These are phyloP conservation scores for Nothophytophthora sp. DNA, from an alignment of 352 stramenopile species.

Conservation along the genomic window DNA sequence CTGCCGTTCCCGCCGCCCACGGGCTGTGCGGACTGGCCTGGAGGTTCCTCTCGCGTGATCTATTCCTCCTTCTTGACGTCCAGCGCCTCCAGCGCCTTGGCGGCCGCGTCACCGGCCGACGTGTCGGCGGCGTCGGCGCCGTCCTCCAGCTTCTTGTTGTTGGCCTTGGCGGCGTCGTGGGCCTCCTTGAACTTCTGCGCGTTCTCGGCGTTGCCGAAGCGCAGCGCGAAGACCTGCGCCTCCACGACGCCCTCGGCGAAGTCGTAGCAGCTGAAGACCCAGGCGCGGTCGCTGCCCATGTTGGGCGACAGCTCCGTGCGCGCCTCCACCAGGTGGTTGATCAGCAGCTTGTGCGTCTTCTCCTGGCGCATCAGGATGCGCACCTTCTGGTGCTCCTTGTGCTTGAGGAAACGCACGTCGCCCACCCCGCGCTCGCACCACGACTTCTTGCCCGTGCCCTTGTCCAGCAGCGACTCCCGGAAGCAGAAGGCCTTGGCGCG, in stretches of 20 bases:
- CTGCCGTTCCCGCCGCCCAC: no score
- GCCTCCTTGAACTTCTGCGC: slow-evolving; percentile 97
- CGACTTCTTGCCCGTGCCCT: slow-evolving; percentile 97
- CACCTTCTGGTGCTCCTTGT: slow-evolving; percentile 95
- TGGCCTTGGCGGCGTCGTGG: slow-evolving; percentile 92
- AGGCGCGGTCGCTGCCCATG: slow-evolving; percentile 95
- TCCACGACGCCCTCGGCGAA: slow-evolving; percentile 95
- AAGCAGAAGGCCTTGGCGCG: slow-evolving; percentile 97
- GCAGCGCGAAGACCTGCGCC: slow-evolving; percentile 88
- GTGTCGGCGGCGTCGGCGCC: slow-evolving; percentile 92
- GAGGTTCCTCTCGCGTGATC: slow-evolving; percentile 4
- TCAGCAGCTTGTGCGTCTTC: slow-evolving; percentile 99
- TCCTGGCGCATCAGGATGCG: slow-evolving; percentile 98
- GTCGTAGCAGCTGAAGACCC: slow-evolving; percentile 99
- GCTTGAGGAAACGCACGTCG: slow-evolving; percentile 97
- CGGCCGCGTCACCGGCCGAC: slow-evolving; percentile 91
- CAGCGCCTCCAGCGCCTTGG: slow-evolving; percentile 90
- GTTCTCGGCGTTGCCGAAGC: slow-evolving; percentile 96
- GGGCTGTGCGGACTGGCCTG: no score
- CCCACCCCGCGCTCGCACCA: slow-evolving; percentile 98
- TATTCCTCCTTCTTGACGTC: slow-evolving; percentile 92
- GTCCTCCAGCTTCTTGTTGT: slow-evolving; percentile 94
- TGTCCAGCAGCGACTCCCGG: slow-evolving; percentile 97
- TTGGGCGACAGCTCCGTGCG: slow-evolving; percentile 96
- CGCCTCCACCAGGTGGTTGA: slow-evolving; percentile 97